These are phyloP conservation scores for Lolium rigidum DNA, from an alignment of 176 grass and related monocot genomes.

Conservation along the genomic window DNA sequence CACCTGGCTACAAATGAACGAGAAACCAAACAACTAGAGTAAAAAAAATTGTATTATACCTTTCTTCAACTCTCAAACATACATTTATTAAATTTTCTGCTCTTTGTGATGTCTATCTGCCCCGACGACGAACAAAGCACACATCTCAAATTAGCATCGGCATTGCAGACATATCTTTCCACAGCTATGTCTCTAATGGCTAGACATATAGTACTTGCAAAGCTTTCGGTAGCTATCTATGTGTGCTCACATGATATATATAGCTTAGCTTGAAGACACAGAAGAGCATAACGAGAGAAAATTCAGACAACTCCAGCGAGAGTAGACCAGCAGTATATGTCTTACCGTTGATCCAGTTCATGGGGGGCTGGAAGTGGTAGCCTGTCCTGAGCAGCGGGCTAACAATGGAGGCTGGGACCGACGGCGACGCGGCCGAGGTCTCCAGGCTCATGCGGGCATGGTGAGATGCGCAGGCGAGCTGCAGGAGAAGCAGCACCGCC, in stretches of 20 bases:
- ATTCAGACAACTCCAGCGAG: not conserved
- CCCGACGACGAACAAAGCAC: not conserved
- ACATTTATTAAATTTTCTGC: not conserved
- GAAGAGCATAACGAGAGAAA: not conserved
- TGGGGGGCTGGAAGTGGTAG: constrained; percentile 75
- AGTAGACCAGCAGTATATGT: not conserved
- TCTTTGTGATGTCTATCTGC: not conserved
- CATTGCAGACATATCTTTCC: not conserved
- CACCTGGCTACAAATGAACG: constrained; percentile 9
- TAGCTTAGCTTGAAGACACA: not conserved
- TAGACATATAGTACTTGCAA: constrained; percentile 5
- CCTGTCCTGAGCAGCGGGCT: constrained; percentile 49
- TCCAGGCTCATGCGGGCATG: not conserved
- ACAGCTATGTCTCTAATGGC: not conserved
- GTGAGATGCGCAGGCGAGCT: not conserved
- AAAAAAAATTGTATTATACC: not conserved
- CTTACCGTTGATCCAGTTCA: constrained; percentile 85
- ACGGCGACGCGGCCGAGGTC: not conserved
- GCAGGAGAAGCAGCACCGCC: constrained; percentile 22
- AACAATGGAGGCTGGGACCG: constrained; percentile 53
- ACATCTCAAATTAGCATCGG: not conserved
- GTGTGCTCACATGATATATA: not conserved
- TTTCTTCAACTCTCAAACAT: not conserved
- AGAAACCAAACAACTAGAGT: not conserved
- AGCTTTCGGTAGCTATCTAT: not conserved